Base-by-base conservation (phyloP, 495 filamentous ascomycete species). In the Xylaria sp. region DNA sequence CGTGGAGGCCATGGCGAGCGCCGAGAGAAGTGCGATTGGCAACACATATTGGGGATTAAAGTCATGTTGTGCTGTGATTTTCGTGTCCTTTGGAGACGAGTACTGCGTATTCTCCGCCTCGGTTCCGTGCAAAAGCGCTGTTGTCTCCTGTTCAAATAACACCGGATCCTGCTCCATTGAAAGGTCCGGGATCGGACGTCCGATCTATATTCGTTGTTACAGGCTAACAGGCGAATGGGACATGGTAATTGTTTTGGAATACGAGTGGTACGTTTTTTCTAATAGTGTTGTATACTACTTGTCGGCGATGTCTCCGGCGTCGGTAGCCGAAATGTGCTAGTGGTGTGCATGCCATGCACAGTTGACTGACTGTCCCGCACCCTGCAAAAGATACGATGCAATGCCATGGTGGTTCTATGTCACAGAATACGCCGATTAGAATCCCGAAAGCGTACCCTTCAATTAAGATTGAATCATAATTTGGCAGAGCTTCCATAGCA, bases 1-100 rank as follows among this genome's bases (percentile, higher is more conserved):
- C 3, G 65, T 68, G 5, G 65, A 37, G 14, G 65, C 65, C 29
- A 68, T 40, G 17, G 65, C 65, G 2, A 68, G 43, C 15, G 65
- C 65, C 15, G 65, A 0, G 26, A 68, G n/a, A 24, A 68, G 33
- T 15, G 65, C 48, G 21, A 68, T 43, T 24, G 65, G 65, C 40
- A 68, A 12, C 14, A 55, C 63, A 46, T 46, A 46, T 46, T 46
- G 43, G 43, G 43, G 43, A 46, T 46, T 5, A 15, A 46, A 46
- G 12, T 19, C 43, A 1, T 46, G 43, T 2, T 46, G 43, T 19
- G 12, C 43, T 46, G 43, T 17, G 43, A 46, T 46, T 46, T 2
- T 17, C 11, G 15, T 19, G 43, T 17, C 17, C 43, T 46, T 46
- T 46, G 19, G 0, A 17, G 43, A 15, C 19, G 43, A 46, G 17